Percentiles rank a stretch among this genome's conserved stretches.
Evolutionary conservation across 768 basidiomycete genomes (phyloP).

Genomic region (Kwoniella bestiolae): DNA sequence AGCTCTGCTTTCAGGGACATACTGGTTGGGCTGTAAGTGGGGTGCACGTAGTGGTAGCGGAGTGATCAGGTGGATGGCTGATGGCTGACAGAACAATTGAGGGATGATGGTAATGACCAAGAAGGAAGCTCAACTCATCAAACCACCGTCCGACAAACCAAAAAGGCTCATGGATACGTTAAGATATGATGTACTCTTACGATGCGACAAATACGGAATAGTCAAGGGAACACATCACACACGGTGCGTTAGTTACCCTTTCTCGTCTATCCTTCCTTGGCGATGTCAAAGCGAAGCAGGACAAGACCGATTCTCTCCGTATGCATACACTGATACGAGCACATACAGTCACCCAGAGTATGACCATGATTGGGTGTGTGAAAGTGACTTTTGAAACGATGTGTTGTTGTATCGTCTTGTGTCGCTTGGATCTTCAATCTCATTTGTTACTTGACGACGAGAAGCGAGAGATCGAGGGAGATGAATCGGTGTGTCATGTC

Average conservation of each 20-base stretch:
- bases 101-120: too few relatives aligned
- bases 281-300: background rate
- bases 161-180: background rate
- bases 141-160: background rate
- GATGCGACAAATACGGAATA: background rate
- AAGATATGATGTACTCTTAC: background rate
- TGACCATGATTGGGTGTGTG: background rate
- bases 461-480: background rate
- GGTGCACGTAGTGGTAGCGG: background rate
- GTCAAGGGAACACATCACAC: background rate
- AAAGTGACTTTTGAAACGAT: background rate
- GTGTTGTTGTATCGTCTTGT: too few relatives aligned
- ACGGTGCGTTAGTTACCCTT: too few relatives aligned
- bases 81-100: too few relatives aligned
- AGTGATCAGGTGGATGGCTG: background rate
- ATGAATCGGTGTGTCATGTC: background rate
- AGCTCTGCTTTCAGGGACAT: conserved; percentile 63
- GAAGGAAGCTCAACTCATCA: too few relatives aligned
- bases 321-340: background rate
- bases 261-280: background rate
- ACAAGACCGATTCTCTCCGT: background rate
- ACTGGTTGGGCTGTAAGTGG: background rate
- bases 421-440: background rate
- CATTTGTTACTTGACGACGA: background rate
- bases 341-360: too few relatives aligned